Conservation (phyloP, 2,329 filamentous ascomycete genomes). For the Arthrobotrys iridis region DNA sequence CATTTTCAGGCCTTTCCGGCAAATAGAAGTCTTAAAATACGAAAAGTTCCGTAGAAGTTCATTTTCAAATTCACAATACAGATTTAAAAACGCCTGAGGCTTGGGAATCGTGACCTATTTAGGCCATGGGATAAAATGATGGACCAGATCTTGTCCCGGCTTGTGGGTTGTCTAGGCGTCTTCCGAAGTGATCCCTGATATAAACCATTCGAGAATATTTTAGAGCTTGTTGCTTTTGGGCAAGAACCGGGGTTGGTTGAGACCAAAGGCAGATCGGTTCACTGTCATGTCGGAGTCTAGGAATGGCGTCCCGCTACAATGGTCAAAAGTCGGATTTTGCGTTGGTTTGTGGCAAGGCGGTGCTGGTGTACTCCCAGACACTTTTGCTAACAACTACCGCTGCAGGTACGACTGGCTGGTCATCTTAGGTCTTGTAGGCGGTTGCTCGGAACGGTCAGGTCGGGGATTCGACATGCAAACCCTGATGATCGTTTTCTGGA, state of each 20-base stretch:
- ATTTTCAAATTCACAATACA: background rate
- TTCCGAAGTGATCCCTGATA: slow-evolving; percentile 19
- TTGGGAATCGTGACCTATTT: slow-evolving; percentile 3
- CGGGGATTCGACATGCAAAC: slow-evolving; percentile 30
- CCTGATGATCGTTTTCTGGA: slow-evolving; percentile 38
- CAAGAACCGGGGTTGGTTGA: background rate
- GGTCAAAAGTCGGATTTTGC: slow-evolving; percentile 17
- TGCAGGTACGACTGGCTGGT: slow-evolving; percentile 35
- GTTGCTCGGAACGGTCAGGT: slow-evolving; percentile 52
- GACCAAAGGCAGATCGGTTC: background rate
- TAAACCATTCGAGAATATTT: slow-evolving; percentile 28
- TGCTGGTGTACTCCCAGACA: background rate
- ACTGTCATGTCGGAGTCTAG: slow-evolving; percentile 42
- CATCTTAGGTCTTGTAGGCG: slow-evolving; percentile 18
- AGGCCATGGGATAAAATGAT: slow-evolving; percentile 17
- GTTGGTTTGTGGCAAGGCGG: slow-evolving; percentile 17
- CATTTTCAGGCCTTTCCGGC: slow-evolving; percentile 46
- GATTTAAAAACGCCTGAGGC: background rate
- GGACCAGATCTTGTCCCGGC: slow-evolving; percentile 14
- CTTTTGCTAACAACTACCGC: background rate
- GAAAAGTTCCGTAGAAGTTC: background rate
- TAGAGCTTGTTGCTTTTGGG: background rate
- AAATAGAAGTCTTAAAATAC: background rate
- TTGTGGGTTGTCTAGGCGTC: slow-evolving; percentile 18
- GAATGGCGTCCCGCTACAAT: slow-evolving; percentile 40